Evolutionary conservation across 2,329 filamentous ascomycete species (phyloP).

Genomic region (Xylaria sp.): DNA sequence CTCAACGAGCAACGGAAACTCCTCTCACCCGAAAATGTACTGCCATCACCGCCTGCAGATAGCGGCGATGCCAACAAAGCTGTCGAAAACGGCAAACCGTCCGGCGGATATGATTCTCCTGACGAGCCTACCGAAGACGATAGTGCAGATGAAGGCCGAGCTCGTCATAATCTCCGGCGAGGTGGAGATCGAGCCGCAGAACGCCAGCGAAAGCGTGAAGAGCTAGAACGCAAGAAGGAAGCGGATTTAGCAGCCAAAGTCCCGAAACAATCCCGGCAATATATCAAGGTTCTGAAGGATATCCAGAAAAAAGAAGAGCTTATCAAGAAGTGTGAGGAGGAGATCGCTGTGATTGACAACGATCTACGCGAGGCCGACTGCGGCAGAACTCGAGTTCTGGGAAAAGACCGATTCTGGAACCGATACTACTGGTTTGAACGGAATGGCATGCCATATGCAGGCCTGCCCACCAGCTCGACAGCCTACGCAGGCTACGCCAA

Average conservation of each 20-base stretch:
- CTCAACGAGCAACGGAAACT: conserved; percentile 71
- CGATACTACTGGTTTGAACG: conserved; percentile 99
- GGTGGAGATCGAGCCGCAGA: conserved; percentile 66
- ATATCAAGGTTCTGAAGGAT: conserved; percentile 78
- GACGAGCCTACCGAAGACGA: conserved; percentile 58
- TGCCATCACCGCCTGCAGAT: conserved; percentile 51
- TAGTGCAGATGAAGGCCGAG: conserved; percentile 61
- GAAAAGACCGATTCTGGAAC: conserved; percentile 96
- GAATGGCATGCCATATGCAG: conserved; percentile 94
- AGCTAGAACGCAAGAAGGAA: conserved; percentile 64
- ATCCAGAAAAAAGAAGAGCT: conserved; percentile 81
- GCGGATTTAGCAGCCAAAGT: conserved; percentile 59
- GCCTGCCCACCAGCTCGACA: conserved; percentile 82
- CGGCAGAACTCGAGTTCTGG: conserved; percentile 79
- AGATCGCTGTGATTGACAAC: conserved; percentile 81
- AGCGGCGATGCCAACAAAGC: conserved; percentile 41
- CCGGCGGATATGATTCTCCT: conserved; percentile 58
- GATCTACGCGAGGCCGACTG: conserved; percentile 92
- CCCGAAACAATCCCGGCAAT: conserved; percentile 79
- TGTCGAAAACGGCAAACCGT: conserved; percentile 57
- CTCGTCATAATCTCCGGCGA: conserved; percentile 50
- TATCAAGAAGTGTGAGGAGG: conserved; percentile 75
- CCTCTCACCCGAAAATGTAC: conserved; percentile 65
- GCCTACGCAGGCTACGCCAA: conserved; percentile 85
- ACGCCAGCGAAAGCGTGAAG: conserved; percentile 69